Evolutionary conservation across 768 basidiomycete species (phyloP).

Genomic region (Suillus cothurnatus): DNA sequence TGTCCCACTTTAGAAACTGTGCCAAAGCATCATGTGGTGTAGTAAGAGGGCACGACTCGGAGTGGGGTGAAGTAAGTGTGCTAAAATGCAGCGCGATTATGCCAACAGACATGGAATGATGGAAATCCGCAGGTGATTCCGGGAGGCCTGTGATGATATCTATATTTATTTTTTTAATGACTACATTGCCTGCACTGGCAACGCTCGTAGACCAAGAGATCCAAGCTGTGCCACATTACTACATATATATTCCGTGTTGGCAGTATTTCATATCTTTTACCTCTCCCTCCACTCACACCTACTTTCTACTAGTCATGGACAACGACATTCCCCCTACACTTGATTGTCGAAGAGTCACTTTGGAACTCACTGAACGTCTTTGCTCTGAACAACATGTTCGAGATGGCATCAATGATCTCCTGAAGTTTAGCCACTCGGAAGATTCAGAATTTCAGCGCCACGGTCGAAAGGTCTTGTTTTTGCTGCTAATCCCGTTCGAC

Average conservation of each 20-base stretch:
- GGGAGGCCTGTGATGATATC: slow-evolving; percentile 17
- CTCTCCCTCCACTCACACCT: background rate
- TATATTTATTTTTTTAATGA: background rate
- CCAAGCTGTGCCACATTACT: slow-evolving; percentile 30
- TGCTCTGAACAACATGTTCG: slow-evolving; percentile 33
- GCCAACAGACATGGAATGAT: background rate
- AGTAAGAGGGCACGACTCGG: background rate
- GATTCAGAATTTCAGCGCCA: slow-evolving; percentile 26
- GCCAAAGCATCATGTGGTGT: background rate
- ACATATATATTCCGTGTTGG: slow-evolving; percentile 23
- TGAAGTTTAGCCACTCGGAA: slow-evolving; percentile 19
- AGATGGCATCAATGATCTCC: slow-evolving; percentile 30
- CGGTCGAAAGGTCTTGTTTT: slow-evolving; percentile 28
- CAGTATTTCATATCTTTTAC: slow-evolving; percentile 11
- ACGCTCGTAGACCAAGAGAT: background rate
- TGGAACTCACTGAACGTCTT: slow-evolving; percentile 31
- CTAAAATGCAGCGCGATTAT: background rate
- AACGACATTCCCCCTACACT: slow-evolving; percentile 16
- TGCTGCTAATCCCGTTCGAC: slow-evolving; percentile 6
- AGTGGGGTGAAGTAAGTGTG: background rate
- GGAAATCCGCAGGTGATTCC: background rate
- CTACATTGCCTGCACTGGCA: background rate
- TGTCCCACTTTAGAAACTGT: slow-evolving; percentile 13
- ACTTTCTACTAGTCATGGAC: slow-evolving; percentile 2
- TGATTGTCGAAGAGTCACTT: slow-evolving; percentile 28